Base-by-base conservation (phyloP, 352 stramenopile species). In the Globisporangium canariense region DNA sequence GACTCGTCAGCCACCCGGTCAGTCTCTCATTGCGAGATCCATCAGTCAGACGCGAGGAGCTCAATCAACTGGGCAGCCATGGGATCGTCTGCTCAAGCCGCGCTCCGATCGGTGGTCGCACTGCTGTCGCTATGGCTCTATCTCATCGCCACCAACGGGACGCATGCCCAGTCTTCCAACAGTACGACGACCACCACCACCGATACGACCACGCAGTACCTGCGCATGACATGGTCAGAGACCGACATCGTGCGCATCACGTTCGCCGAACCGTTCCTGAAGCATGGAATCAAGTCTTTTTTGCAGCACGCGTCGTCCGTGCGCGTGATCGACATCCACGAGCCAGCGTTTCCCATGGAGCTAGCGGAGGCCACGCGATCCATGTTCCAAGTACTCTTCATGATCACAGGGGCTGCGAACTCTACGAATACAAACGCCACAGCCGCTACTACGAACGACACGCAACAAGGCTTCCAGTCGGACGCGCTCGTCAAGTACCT, bases 241-340 rank as follows among this genome's bases (percentile, higher is more conserved):
- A 68, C 73, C 28, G 73, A 66, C 66, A 60, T 77, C 13, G 43
- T 75, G 16, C 67, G 73, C 30, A 50, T 79, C 34, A 71, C 73
- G 22, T 30, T 74, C 25, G 58, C 73, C 1, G 73, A 77, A 25
- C 67, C 67, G 45, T 18, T 59, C 51, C 53, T 79, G 30, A n/a
- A 64, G 28, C 18, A 43, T 22, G 70, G 60, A 0, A 60, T 66
- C n/a, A 69, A 73, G 36, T 25, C n/a, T 10, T 79, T 74, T 47
- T 77, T 69, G 34, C 34, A 58, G 8, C 43, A 45, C 56, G 71
- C 64, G 14, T 46, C 65, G 1, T 25, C 67, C 2, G 73, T 77
- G 49, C 58, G 43, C 6, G 64, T 77, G 47, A 25, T 79, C 28
- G 70, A 54, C 52, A 66, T 77, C 25, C 73, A 67, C 13, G 56